Conservation (phyloP, 1,284 basidiomycete genomes). For the Lentinula novae-zelandiae region DNA sequence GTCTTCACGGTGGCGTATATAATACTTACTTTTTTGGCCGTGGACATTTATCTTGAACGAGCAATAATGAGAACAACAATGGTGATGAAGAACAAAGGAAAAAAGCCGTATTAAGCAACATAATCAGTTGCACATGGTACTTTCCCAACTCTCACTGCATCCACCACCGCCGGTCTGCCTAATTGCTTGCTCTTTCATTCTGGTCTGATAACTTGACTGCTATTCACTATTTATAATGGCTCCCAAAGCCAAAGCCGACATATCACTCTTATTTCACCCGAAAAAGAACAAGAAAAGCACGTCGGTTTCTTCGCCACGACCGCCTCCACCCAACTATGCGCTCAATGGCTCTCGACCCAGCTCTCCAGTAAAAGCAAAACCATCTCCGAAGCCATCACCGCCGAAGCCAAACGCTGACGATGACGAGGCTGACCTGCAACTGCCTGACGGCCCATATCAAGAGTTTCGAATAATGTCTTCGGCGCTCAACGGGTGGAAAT, state of each 20-base stretch:
- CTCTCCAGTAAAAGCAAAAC: constrained; percentile 3
- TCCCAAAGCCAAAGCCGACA: constrained; percentile 31
- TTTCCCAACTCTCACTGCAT: neutral
- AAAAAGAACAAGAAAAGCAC: constrained; percentile 43
- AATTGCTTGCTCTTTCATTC: neutral
- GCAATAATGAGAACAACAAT: neutral
- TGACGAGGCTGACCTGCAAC: constrained; percentile 43
- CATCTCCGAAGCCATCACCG: constrained; percentile 19
- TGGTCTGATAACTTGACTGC: neutral
- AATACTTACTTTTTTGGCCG: neutral
- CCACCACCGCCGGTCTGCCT: neutral
- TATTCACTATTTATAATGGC: constrained; percentile 28
- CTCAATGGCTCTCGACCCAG: constrained; percentile 8
- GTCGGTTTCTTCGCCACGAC: constrained; percentile 19
- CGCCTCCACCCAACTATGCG: constrained; percentile 13
- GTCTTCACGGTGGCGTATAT: neutral
- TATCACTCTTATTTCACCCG: constrained; percentile 47
- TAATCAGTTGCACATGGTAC: neutral
- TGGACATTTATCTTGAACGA: neutral
- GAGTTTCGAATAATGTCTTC: constrained; percentile 77
- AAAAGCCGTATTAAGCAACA: neutral
- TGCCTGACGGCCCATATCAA: constrained; percentile 59
- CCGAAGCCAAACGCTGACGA: constrained; percentile 29
- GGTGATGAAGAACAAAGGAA: neutral
- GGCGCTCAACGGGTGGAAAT: constrained; percentile 77